Conservation (phyloP, 2,329 filamentous ascomycete species). For the Microsporum canis region DNA sequence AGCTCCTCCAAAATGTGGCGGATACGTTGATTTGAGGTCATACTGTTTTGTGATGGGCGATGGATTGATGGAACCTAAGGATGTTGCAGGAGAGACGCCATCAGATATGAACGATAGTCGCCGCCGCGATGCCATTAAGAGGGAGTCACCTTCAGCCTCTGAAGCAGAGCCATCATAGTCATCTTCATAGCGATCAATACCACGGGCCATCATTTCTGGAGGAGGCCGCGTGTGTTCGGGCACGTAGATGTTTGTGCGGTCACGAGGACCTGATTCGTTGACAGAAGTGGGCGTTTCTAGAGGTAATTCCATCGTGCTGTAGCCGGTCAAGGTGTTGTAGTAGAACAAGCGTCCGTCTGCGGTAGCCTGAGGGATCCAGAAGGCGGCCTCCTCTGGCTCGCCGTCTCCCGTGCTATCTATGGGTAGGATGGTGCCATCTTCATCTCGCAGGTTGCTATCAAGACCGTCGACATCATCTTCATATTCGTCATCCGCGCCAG, state of each 20-base stretch:
- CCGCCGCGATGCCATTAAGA: constrained; percentile 54
- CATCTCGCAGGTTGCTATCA: constrained; percentile 53
- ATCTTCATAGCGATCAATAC: constrained; percentile 71
- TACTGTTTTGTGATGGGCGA: constrained; percentile 50
- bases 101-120: constrained; percentile 57
- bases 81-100: constrained; percentile 72
- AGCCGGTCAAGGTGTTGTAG: constrained; percentile 94
- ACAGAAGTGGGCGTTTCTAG: constrained; percentile 75
- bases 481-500: constrained; percentile 48
- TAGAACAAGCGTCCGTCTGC: constrained; percentile 89
- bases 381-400: constrained; percentile 78
- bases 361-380: constrained; percentile 97
- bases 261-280: constrained; percentile 73
- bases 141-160: constrained; percentile 67
- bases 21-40: constrained; percentile 36
- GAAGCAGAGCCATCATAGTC: constrained; percentile 87
- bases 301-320: constrained; percentile 90
- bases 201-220: constrained; percentile 79
- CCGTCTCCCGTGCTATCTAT: constrained; percentile 53
- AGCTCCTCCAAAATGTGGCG: constrained; percentile 11
- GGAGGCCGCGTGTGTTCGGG: constrained; percentile 85
- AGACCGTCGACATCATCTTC: constrained; percentile 53
- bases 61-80: constrained; percentile 79
- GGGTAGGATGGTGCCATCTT: constrained; percentile 46
- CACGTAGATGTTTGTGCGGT: constrained; percentile 77